Base-by-base conservation (phyloP, 176 grass and related monocot genomes). In the Oryza australiensis region DNA sequence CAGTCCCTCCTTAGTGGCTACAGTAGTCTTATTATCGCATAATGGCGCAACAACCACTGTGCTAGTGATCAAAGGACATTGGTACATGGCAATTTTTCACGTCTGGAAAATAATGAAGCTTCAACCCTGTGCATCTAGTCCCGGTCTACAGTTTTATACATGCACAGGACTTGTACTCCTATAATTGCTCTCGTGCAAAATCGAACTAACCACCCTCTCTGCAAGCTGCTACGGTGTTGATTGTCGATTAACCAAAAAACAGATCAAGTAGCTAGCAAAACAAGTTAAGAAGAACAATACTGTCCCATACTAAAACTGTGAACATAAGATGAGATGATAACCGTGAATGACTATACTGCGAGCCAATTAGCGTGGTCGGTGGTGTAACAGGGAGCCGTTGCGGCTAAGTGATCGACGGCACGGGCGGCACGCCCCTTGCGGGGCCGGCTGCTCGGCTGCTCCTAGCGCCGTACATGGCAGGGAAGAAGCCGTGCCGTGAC, bases 21-120 rank as follows among this genome's bases (percentile, higher is more conserved):
- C 71, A 85, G 82, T 84, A 5, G 68, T 38, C 32, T 68, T 63
- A 69, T 65, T 24, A 75, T 30, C 32, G 15, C 48, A 84, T 84
- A 51, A 84, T 88, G 87, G 30, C 38, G 63, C 87, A 75, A 37
- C 87, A 74, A 84, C 82, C 76, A 75, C 51, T 75, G 76, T 63
- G 40, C 81, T 49, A 80, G 46, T 62, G 63, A 70, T 55, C 70
- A 3, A 28, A 88, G 69, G 75, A 84, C 75, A 73, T 29, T 3
- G 60, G 69, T 62, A 84, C 75, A 73, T 24, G 3, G 60, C 20
- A 28, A 26, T 27, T 9, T 30, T 72, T 40, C 35, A 27, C 78
- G 49, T 22, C 27, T 48, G 16, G 62, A 35, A 53, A 53, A 53
- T 20, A 26, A 63, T 30, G 27, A 64, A 22, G 20, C 37, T 73